Base-by-base conservation (phyloP, 306 rosid species). In the Cicer arietinum region DNA sequence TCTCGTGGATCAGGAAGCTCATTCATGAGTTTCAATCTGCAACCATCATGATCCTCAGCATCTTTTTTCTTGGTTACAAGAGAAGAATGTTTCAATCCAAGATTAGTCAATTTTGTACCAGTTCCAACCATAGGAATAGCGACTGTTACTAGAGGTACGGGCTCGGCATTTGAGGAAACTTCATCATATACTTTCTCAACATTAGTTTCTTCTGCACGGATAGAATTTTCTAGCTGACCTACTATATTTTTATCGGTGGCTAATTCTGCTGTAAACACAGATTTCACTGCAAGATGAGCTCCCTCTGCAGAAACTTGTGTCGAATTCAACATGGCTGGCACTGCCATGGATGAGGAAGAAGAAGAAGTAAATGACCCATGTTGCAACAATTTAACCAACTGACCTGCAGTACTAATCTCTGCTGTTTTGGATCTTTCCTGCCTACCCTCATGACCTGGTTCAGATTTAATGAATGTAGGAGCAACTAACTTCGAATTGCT, bases 381-480 rank as follows among this genome's bases (percentile, higher is more conserved):
- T 10, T 35, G 67, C 63, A 84, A 62, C 54, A 65, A 75, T 52
- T 74, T 84, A 43, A 58, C 79, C 73, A 52, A 51, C 75, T 70
- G 83, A 25, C 61, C 60, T 11, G 82, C 75, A 54, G 73, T 71
- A 46, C 68, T 73, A 65, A 84, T 80, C 77, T 71, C 86, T 56
- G 80, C 57, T 8, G 79, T 72, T 73, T 73, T 79, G 77, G 81
- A 65, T 56, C 48, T 74, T 52, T 73, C 84, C 67, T 50, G 81
- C 50, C 57, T 73, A 77, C 59, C 75, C 57, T 75, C 86, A 13
- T 46, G 73, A 66, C 53, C 52, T 17, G 86, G 80, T 81, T 88
- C 98, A 7, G 84, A 62, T 82, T 93, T 93, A 51, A 85, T 14
- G n/a, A 75, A 44, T 46, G 67, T 68, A 48, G 84, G 43, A 81